Evolutionary conservation across 768 basidiomycete species (phyloP).

Genomic region (Boletus patriciae): DNA sequence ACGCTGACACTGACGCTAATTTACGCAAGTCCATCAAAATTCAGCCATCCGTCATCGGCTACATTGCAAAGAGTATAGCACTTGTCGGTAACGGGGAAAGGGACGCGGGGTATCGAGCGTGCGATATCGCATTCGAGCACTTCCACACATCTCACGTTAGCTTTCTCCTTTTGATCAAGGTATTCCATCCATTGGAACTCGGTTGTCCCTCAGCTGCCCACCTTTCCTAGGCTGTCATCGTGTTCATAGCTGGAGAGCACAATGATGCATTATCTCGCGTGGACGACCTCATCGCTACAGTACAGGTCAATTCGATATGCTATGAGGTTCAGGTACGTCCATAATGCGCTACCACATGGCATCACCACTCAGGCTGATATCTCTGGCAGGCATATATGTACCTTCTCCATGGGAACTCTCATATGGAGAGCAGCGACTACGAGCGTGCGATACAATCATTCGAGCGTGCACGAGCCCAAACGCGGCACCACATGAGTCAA

Average conservation of each 20-base stretch:
- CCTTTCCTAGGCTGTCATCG: not conserved
- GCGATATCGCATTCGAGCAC: not conserved
- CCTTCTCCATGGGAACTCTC: slow-evolving; percentile 1
- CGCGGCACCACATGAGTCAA: not conserved
- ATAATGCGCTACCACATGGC: not conserved
- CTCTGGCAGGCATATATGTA: slow-evolving; percentile 1
- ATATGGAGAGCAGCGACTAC: not conserved
- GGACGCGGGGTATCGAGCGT: not conserved
- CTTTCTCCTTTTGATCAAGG: slow-evolving; percentile 3
- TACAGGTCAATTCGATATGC: not conserved
- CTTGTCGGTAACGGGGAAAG: not conserved
- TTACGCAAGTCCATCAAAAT: not conserved
- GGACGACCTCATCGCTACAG: not conserved
- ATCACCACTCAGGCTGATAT: not conserved
- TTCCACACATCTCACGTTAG: not conserved
- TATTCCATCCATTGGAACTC: not conserved
- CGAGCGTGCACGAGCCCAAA: not conserved
- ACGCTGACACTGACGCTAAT: not conserved
- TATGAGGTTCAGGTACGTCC: slow-evolving; percentile 1
- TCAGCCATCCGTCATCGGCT: not conserved
- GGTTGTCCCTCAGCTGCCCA: too few relatives aligned
- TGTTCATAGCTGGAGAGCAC: not conserved
- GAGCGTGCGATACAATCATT: not conserved
- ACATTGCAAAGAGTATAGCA: not conserved
- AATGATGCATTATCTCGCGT: slow-evolving; percentile 4